Evolutionary conservation across 768 basidiomycete species (phyloP).

Genomic region (Suillus tomentosus): DNA sequence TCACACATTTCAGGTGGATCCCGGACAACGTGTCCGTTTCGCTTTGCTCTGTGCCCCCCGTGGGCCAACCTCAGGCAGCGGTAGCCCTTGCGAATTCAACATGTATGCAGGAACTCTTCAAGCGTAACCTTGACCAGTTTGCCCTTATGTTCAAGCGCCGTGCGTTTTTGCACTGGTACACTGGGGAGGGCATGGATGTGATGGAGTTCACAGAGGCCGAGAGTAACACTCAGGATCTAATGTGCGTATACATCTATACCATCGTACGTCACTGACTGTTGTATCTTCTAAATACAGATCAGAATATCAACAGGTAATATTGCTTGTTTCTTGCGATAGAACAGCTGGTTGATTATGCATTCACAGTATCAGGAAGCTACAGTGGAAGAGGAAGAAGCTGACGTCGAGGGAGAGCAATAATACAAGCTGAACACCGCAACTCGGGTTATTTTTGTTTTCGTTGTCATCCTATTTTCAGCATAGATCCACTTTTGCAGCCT

Average conservation of each 20-base stretch:
- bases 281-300: slow-evolving; percentile 46
- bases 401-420: slow-evolving; percentile 33
- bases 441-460: not conserved
- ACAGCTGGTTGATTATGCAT: not conserved
- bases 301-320: slow-evolving; percentile 82
- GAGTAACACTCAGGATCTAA: slow-evolving; percentile 77
- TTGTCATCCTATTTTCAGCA: slow-evolving; percentile 4
- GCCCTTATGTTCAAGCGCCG: slow-evolving; percentile 77
- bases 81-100: slow-evolving; percentile 79
- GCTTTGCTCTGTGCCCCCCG: slow-evolving; percentile 79
- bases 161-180: slow-evolving; percentile 92
- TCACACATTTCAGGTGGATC: slow-evolving; percentile 64
- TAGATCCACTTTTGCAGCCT: not conserved
- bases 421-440: not conserved
- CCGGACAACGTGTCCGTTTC: slow-evolving; percentile 89
- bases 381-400: slow-evolving; percentile 44
- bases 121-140: slow-evolving; percentile 75
- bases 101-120: slow-evolving; percentile 84
- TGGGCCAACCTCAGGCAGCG: slow-evolving; percentile 74
- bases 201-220: slow-evolving; percentile 86
- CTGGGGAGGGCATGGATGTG: slow-evolving; percentile 87
- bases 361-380: slow-evolving; percentile 63
- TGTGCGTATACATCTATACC: slow-evolving; percentile 51
- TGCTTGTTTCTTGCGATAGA: not conserved
- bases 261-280: slow-evolving; percentile 6